Conservation (phyloP, 2,329 filamentous ascomycete genomes). For the Phoma herbarum region DNA sequence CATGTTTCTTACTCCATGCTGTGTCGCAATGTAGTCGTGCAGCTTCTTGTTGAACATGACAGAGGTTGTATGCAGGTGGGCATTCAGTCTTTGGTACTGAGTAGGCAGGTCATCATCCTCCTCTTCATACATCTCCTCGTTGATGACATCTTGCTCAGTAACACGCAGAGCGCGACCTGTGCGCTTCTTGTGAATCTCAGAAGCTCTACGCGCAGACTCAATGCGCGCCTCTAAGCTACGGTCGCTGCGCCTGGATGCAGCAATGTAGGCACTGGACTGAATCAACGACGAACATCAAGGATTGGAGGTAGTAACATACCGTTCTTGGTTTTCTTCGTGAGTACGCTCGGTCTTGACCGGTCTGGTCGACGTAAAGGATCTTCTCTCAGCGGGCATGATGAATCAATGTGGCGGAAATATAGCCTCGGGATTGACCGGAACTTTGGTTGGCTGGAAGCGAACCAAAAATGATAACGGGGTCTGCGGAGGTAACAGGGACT, state of each 20-base stretch:
- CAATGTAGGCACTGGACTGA: conserved; percentile 79
- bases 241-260: conserved; percentile 86
- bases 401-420: not conserved
- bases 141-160: conserved; percentile 84
- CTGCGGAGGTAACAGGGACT: no score
- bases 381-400: conserved; percentile 53
- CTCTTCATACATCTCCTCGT: conserved; percentile 96
- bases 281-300: conserved; percentile 21
- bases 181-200: conserved; percentile 87
- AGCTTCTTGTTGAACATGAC: conserved; percentile 69
- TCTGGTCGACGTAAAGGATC: conserved; percentile 46
- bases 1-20: conserved; percentile 64
- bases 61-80: conserved; percentile 68
- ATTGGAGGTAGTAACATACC: conserved; percentile 50
- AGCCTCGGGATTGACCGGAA: no score
- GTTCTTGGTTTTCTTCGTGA: conserved; percentile 83
- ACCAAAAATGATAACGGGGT: no score
- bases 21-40: conserved; percentile 65
- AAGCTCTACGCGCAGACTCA: conserved; percentile 86
- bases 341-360: conserved; percentile 74
- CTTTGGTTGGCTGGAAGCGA: no score
- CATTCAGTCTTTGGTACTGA: conserved; percentile 70
- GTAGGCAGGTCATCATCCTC: conserved; percentile 82
- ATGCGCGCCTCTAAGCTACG: conserved; percentile 86
- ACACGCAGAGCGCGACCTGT: conserved; percentile 85